Conservation (phyloP, 2,329 filamentous ascomycete species). For the Dryadomyces quercus-mongolicae region DNA sequence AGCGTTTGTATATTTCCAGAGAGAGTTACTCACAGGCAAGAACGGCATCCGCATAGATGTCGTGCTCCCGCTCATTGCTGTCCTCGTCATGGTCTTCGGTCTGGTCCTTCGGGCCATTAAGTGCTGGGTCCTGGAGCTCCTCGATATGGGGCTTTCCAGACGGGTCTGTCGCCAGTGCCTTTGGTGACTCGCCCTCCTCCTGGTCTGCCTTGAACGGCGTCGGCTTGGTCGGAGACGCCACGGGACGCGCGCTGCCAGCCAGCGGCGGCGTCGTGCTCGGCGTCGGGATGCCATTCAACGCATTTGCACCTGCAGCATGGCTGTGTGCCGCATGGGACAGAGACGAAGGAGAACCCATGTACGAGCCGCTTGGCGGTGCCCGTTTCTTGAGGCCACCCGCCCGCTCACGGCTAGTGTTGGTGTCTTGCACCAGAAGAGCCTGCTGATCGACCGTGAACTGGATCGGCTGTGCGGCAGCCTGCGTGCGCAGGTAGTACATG, state of each 20-base stretch:
- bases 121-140: conserved; percentile 45
- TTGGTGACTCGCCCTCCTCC: conserved; percentile 68
- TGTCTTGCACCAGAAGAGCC: conserved; percentile 78
- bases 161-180: conserved; percentile 63
- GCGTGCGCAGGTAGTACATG: conserved; percentile 99
- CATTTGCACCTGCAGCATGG: conserved; percentile 29
- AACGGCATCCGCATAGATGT: conserved; percentile 92
- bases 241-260: conserved; percentile 25
- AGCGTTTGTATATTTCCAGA: background rate
- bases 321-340: conserved; percentile 57
- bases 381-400: conserved; percentile 57
- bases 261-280: conserved; percentile 56
- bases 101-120: conserved; percentile 43
- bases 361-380: conserved; percentile 42
- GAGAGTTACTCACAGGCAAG: conserved; percentile 60
- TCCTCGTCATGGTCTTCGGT: conserved; percentile 62
- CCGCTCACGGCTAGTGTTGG: conserved; percentile 55
- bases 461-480: conserved; percentile 91
- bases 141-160: conserved; percentile 47
- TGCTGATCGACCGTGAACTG: conserved; percentile 99
- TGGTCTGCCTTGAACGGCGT: conserved; percentile 65
- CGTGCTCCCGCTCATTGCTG: conserved; percentile 65
- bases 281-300: conserved; percentile 52
- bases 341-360: conserved; percentile 45
- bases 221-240: conserved; percentile 47